Base-by-base conservation (phyloP, 345 rosid genomes). In the Nephelium lappaceum region DNA sequence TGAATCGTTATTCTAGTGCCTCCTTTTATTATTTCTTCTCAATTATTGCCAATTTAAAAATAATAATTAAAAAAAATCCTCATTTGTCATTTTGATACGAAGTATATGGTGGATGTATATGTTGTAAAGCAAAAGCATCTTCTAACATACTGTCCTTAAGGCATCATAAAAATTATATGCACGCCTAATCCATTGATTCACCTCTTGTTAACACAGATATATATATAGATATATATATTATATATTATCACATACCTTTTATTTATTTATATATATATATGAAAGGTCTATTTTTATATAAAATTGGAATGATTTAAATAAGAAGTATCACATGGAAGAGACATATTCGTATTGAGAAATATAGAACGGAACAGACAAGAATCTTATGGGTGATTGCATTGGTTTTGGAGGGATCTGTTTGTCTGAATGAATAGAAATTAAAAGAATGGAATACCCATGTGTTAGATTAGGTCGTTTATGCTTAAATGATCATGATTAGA, bases 271-370 rank as follows among this genome's bases (percentile, higher is more conserved):
- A n/a, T n/a, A n/a, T n/a, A n/a, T n/a, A 31, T 31, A 31, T 27
- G 11, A 21, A 8, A n/a, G 5, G 64, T 21, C 24, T 21, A 9
- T 62, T 67, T 11, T 77, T 78, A 70, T 49, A 71, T 53, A 8
- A 21, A 43, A 60, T 14, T 0, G 6, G 15, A 42, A 73, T 4
- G 77, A 27, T 25, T 47, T 0, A 60, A 64, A 71, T 24, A 73
- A 57, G 64, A 5, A 45, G 10, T 16, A 51, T 76, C 86, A 76
- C 88, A 83, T 83, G 83, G 76, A 77, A 73, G 76, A 31, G 73
- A 39, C 60, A 41, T 36, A 11, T 71, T 38, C 8, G 72, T 16
- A 36, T 66, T 74, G 69, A 77, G 73, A 72, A 67, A 67, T 36
- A 67, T 5, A 36, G 47, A 11, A 63, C 57, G 41, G 71, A 76